phyloP scores from a whole-genome alignment of 202 grass and related monocot genomes.

The Panicum virgatum region DNA sequence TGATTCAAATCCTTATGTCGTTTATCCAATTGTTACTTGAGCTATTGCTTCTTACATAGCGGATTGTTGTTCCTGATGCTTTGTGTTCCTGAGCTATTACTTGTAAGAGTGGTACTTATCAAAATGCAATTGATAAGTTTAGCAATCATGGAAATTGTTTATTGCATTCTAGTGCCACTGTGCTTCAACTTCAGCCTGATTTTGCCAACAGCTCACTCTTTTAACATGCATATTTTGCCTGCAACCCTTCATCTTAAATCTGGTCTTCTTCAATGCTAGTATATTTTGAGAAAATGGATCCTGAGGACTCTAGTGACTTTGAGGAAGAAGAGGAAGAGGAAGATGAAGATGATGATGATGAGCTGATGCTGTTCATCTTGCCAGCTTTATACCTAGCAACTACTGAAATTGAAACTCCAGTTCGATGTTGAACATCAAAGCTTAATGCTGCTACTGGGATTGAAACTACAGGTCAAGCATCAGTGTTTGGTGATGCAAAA shows the following conservation, averaged over 20 bases:
- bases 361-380: slow-evolving; percentile 51
- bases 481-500: background rate
- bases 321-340: slow-evolving; percentile 46
- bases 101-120: background rate
- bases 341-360: slow-evolving; percentile 38
- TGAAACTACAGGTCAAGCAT: background rate
- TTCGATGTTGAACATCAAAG: slow-evolving; percentile 5
- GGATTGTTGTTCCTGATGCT: background rate
- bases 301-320: slow-evolving; percentile 28
- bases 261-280: background rate
- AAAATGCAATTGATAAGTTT: background rate
- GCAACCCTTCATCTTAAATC: background rate
- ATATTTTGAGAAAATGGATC: slow-evolving; percentile 34
- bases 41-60: background rate
- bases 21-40: background rate
- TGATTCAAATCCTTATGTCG: background rate
- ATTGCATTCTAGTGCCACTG: background rate
- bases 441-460: background rate
- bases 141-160: background rate
- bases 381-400: slow-evolving; percentile 42
- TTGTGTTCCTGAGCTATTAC: background rate
- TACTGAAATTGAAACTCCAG: background rate
- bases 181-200: background rate
- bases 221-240: background rate
- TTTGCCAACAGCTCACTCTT: background rate